These are phyloP conservation scores for Graphilbum ipis-grandicollis DNA, from an alignment of 2,329 filamentous ascomycete species.

Conservation along the genomic window DNA sequence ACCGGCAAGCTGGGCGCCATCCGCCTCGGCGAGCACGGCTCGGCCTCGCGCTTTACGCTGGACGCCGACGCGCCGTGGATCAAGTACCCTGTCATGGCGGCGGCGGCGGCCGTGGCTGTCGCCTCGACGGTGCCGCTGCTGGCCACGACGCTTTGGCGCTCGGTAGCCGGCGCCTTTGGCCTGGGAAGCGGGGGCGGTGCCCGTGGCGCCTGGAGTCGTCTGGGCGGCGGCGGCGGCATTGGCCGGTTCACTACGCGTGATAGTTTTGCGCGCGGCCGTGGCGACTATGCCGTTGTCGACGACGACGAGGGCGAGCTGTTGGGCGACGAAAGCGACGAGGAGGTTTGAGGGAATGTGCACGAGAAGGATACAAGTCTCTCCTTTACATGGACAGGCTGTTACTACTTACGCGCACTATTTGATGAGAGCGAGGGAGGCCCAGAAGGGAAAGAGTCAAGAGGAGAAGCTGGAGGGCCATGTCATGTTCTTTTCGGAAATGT, in stretches of 20 bases:
- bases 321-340: conserved; percentile 86
- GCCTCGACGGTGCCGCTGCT: conserved; percentile 52
- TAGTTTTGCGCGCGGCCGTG: conserved; percentile 70
- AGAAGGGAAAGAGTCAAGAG: no score
- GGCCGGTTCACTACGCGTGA: conserved; percentile 73
- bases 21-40: conserved; percentile 54
- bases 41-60: conserved; percentile 16
- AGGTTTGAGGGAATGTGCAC: conserved; percentile 41
- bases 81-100: conserved; percentile 61
- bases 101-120: conserved; percentile 47
- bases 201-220: conserved; percentile 29
- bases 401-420: no score
- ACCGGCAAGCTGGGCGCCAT: conserved; percentile 84
- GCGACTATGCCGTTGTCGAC: conserved; percentile 79
- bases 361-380: no score
- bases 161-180: conserved; percentile 24
- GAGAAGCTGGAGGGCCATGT: no score
- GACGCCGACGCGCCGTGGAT: conserved; percentile 63
- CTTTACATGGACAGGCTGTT: no score
- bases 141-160: conserved; percentile 55
- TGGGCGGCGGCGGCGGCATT: conserved; percentile 31
- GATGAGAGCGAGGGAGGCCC: no score
- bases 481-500: no score
- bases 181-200: conserved; percentile 19
- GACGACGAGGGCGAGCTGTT: conserved; percentile 89